Evolutionary conservation across 495 filamentous ascomycete genomes (phyloP), one percentile per base, ranked within the genome.

Genomic region (Hyaloscypha bicolor): DNA sequence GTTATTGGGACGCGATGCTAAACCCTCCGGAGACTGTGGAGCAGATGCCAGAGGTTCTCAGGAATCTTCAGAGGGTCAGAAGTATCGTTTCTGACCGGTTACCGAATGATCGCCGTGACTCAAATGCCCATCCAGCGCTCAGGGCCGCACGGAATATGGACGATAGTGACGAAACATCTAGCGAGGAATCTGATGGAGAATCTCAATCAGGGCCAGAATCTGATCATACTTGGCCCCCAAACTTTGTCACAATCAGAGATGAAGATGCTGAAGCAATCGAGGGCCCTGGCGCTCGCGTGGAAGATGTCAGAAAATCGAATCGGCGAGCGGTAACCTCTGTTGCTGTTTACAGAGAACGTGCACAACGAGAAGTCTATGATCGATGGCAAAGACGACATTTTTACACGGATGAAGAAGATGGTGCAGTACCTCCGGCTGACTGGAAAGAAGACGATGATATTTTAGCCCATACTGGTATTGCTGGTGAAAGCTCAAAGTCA

Each of bases 381-480:
- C 86, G 91, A 57, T 92, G 90, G 89, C 85, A 85, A 68, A 81
- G 87, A 60, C 80, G 91, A 60, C 86, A 87, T 32, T 94, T 94
- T 70, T 94, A 94, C 71, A 82, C 90, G 25, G 92, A 94, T 53
- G 90, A 92, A 73, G 91, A 93, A 78, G 91, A 93, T 73, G 90
- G 90, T 12, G 83, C 84, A 6, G 72, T 78, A 11, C 81, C 85
- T 3, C 90, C 91, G 6, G 81, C 83, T n/a, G 88, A 85, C 31
- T 90, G 86, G 76, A 78, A 86, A 42, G 85, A 85, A n/a, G 84
- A 88, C n/a, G 81, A 87, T 5, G 85, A 88, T 65, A 74, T 87
- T n/a, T 62, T 83, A 66, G 81, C 79, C 37, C 69, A 83, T 58
- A 74, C 72, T 35, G 76, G 74, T 55, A 65, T 74, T 6, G 82